Base-by-base conservation (phyloP, 371 early-diverging fungal species). In the Umbelopsis sp. region DNA sequence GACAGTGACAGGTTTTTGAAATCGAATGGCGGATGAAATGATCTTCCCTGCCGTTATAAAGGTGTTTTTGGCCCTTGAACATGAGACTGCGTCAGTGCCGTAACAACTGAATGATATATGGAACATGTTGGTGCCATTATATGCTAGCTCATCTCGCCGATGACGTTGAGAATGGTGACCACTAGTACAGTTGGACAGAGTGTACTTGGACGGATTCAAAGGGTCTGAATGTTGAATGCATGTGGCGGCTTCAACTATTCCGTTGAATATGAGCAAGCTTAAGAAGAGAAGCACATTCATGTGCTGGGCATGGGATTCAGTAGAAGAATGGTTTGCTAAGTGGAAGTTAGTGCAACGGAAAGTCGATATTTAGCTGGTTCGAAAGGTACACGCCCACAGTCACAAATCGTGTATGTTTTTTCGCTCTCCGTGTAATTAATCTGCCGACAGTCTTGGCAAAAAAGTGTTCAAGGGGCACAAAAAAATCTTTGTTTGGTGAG, bases 1-100 rank as follows among this genome's bases (percentile, higher is more conserved):
- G n/a, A 89, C 82, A n/a, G 41, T 62, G 44, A 90, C 66, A 29
- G 84, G 81, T 37, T 71, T 67, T 45, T 74, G 75, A 45, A 90
- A 71, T 11, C 63, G 63, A 51, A 87, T 67, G 10, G 71, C 67
- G 22, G 77, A 74, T 4, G 81, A 68, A 20, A 87, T 72, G 35
- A 82, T 73, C 9, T 72, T 69, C 9, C 72, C 69, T 16, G 81
- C 84, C 20, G 65, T 69, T n/a, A 65, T 65, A 46, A 80, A 74
- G 6, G 73, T 70, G 9, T 57, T 53, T 41, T 76, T 72, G 2
- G 73, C 83, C 53, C 70, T 72, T 41, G 41, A 53, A 67, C 83
- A 83, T 50, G 63, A 53, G 7, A 48, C 38, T 18, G 48, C 20
- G 38, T 52, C 63, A 2, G 22, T 51, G 2, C 62, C 51, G n/a